These are phyloP conservation scores for Trametopsis cervina DNA, from an alignment of 768 basidiomycete species.

Conservation along the genomic window DNA sequence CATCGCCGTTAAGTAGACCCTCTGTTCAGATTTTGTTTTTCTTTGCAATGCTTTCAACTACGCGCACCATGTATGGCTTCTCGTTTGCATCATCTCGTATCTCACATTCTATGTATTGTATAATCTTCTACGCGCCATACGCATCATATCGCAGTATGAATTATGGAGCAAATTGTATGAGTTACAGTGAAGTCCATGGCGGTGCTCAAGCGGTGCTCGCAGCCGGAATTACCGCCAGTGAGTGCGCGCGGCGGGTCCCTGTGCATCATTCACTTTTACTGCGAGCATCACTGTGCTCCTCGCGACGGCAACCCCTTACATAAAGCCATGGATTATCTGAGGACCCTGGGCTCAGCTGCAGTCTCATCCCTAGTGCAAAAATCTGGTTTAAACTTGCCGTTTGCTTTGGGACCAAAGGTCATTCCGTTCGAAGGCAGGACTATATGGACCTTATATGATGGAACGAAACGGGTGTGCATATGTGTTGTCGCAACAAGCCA, in stretches of 20 bases:
- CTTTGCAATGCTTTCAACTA: neutral
- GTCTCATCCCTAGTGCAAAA: slow-evolving; percentile 90
- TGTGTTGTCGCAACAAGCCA: neutral
- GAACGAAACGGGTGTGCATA: slow-evolving; percentile 68
- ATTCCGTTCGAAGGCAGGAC: slow-evolving; percentile 55
- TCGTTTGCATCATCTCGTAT: neutral
- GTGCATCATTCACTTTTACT: no score
- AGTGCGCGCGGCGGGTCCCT: no score
- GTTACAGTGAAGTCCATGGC: no score
- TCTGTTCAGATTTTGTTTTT: neutral
- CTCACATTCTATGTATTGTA: no score
- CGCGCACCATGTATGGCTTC: neutral
- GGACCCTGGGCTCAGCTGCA: slow-evolving; percentile 77
- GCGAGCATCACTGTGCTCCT: no score
- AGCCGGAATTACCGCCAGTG: no score
- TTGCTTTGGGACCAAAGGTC: slow-evolving; percentile 72
- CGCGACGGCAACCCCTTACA: no score
- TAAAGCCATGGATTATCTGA: slow-evolving; percentile 66
- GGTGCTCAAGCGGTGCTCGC: no score
- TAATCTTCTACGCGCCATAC: no score
- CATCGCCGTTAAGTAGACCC: neutral
- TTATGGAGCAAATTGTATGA: no score
- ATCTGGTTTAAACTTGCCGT: slow-evolving; percentile 86
- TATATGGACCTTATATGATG: slow-evolving; percentile 85
- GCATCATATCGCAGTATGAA: no score